phyloP scores from a whole-genome alignment of 2,329 filamentous ascomycete species.

The Pseudocercospora ulei region DNA sequence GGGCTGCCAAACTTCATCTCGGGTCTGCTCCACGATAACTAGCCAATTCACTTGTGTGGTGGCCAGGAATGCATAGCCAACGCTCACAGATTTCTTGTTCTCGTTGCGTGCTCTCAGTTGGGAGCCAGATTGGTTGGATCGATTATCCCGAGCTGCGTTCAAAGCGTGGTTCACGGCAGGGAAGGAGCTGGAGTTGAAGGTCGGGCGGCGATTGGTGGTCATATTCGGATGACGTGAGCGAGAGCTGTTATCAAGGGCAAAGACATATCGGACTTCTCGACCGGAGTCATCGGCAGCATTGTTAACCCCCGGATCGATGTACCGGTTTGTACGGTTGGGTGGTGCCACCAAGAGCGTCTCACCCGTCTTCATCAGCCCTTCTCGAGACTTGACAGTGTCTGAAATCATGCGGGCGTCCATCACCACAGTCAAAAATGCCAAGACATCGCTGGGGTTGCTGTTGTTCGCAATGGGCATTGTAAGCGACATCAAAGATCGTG shows the following conservation, averaged over 20 bases:
- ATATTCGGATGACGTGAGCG: constrained; percentile 26
- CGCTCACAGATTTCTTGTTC: constrained; percentile 56
- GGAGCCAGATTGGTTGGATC: constrained; percentile 55
- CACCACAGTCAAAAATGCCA: constrained; percentile 79
- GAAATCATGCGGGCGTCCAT: constrained; percentile 57
- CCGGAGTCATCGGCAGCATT: constrained; percentile 24
- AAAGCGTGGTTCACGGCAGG: constrained; percentile 55
- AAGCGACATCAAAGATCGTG: constrained; percentile 67
- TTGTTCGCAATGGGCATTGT: constrained; percentile 70
- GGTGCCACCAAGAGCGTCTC: constrained; percentile 63
- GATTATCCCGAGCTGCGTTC: constrained; percentile 34
- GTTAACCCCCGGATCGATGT: constrained; percentile 32
- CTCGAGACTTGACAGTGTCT: constrained; percentile 52
- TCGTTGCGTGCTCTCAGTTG: constrained; percentile 58
- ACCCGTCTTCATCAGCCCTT: constrained; percentile 62
- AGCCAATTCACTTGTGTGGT: constrained; percentile 69
- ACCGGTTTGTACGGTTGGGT: constrained; percentile 52
- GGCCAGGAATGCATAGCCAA: constrained; percentile 66
- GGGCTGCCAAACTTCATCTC: constrained; percentile 63
- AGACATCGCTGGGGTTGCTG: constrained; percentile 50
- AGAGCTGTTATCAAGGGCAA: constrained; percentile 27
- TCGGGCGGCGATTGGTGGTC: constrained; percentile 36
- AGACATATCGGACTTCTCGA: constrained; percentile 28
- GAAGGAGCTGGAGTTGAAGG: constrained; percentile 54
- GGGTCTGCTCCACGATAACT: constrained; percentile 66